Evolutionary conservation across 768 basidiomycete genomes (phyloP).

Genomic region (Pleurotus citrinopileatus): DNA sequence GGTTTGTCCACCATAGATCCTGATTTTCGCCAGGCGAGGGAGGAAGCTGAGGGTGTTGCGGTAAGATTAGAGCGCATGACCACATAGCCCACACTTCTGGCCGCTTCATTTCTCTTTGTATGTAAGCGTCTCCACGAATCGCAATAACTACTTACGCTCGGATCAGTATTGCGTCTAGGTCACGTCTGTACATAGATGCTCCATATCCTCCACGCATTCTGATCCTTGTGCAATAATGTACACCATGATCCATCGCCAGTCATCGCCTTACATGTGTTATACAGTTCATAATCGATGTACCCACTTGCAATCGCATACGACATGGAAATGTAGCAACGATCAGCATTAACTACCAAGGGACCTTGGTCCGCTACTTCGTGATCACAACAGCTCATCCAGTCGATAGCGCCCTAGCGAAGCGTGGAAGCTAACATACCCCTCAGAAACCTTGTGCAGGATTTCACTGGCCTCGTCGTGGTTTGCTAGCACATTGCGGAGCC

Average conservation of each 20-base stretch:
- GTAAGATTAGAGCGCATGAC: conserved; percentile 5
- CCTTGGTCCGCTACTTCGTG: no score
- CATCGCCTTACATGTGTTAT: no score
- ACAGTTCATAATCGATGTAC: no score
- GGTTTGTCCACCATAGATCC: conserved; percentile 7
- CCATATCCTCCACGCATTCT: no score
- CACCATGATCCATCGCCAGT: no score
- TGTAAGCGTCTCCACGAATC: neutral
- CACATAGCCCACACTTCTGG: neutral
- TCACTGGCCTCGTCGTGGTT: neutral
- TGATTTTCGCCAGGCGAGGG: conserved; percentile 14
- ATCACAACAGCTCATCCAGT: neutral
- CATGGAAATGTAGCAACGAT: no score
- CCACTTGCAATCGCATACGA: no score
- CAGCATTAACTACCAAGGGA: no score
- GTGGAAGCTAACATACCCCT: conserved; percentile 8
- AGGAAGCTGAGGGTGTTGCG: conserved; percentile 10
- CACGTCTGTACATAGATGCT: neutral
- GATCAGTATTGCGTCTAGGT: neutral
- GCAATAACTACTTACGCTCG: neutral
- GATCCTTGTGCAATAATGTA: no score
- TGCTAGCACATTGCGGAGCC: neutral
- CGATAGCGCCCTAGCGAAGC: neutral
- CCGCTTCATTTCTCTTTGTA: neutral
- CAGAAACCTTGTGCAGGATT: neutral